Conservation (phyloP, 768 basidiomycete species). For the Vishniacozyma victoriae region DNA sequence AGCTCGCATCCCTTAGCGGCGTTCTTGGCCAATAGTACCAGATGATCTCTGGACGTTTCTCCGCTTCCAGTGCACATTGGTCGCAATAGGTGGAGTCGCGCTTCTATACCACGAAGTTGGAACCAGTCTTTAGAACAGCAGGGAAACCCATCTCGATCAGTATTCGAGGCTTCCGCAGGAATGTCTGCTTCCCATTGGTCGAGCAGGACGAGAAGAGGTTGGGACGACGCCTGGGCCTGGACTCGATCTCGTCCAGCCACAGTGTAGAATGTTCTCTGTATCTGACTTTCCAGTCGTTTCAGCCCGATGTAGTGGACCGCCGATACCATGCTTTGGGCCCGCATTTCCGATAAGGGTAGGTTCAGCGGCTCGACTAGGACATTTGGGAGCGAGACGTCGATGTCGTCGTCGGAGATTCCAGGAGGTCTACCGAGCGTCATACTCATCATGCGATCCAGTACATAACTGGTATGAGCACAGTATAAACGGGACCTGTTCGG, state of each 20-base stretch:
- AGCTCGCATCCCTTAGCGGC: constrained; percentile 15
- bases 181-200: constrained; percentile 6
- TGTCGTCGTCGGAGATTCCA: constrained; percentile 33
- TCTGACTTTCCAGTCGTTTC: constrained; percentile 15
- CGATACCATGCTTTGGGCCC: constrained; percentile 10
- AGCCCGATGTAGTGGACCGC: constrained; percentile 19
- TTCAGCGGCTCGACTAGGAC: background rate
- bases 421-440: constrained; percentile 27
- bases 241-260: constrained; percentile 5
- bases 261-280: constrained; percentile 12
- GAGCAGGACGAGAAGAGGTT: background rate
- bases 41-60: background rate
- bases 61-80: constrained; percentile 8
- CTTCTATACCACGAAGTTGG: constrained; percentile 10
- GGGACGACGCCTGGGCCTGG: too few species aligned
- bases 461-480: constrained; percentile 4
- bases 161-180: constrained; percentile 4
- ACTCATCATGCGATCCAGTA: constrained; percentile 21
- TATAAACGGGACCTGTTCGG: constrained; percentile 8
- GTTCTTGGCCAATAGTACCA: constrained; percentile 9
- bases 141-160: background rate
- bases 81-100: constrained; percentile 14
- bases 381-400: constrained; percentile 28
- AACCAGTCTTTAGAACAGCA: constrained; percentile 15
- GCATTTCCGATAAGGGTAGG: background rate